Conservation (phyloP, 345 rosid species). For the Eucalyptus guilfoylei region DNA sequence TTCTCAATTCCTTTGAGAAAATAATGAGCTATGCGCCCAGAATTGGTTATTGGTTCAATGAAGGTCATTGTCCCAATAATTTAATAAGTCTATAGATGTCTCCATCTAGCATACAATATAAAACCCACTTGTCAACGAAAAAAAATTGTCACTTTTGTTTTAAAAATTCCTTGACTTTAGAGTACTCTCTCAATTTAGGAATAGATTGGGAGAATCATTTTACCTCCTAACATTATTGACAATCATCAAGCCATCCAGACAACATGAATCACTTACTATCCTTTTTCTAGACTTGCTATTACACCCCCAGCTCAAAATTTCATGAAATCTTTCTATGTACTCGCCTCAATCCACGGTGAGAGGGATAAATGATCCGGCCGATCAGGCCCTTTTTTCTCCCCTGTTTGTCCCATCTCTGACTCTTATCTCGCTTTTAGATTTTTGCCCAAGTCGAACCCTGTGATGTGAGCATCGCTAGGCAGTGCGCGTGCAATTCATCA, state of each 20-base stretch:
- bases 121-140: not conserved
- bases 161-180: not conserved
- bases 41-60: not conserved
- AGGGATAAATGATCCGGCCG: not conserved
- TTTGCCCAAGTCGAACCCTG: not conserved
- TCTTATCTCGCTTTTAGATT: not conserved
- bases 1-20: not conserved
- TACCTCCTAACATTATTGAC: not conserved
- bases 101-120: not conserved
- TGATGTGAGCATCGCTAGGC: too few species aligned
- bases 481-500: not conserved
- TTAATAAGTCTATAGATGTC: not conserved
- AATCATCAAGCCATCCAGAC: not conserved
- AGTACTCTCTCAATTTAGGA: not conserved
- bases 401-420: not conserved
- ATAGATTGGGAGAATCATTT: not conserved
- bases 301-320: not conserved
- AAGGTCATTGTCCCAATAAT: not conserved
- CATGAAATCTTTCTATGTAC: not conserved
- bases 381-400: not conserved
- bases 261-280: not conserved
- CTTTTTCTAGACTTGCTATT: not conserved
- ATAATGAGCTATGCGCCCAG: not conserved
- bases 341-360: not conserved
- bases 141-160: not conserved